These are phyloP conservation scores for Trichoderma semiorbis DNA, from an alignment of 2,329 filamentous ascomycete species.

Conservation along the genomic window DNA sequence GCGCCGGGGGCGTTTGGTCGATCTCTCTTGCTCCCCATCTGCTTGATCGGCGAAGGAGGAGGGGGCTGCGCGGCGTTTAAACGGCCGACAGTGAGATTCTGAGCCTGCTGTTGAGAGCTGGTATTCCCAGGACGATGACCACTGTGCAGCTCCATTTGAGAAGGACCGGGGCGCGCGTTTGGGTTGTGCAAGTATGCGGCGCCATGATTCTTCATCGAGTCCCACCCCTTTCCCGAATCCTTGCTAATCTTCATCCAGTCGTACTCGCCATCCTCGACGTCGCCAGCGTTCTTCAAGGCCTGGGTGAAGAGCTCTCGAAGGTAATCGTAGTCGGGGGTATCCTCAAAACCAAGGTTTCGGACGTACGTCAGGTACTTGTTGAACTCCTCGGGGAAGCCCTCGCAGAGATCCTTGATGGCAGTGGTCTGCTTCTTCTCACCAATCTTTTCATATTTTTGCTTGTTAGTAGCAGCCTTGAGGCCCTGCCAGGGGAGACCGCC, in stretches of 20 bases:
- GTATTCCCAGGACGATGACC: conserved; percentile 64
- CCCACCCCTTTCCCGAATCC: conserved; percentile 82
- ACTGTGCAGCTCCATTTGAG: conserved; percentile 79
- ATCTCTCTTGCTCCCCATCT: conserved; percentile 69
- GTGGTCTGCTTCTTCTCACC: conserved; percentile 99
- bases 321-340: conserved; percentile 98
- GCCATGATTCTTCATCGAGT: conserved; percentile 65
- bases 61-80: conserved; percentile 93
- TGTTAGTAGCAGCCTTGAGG: conserved; percentile 69
- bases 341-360: conserved; percentile 95
- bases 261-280: conserved; percentile 96
- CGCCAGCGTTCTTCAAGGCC: conserved; percentile 87
- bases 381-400: conserved; percentile 94
- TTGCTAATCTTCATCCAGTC: conserved; percentile 99
- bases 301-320: conserved; percentile 94
- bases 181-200: conserved; percentile 65
- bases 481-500: conserved; percentile 70
- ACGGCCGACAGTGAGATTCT: conserved; percentile 73
- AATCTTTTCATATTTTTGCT: conserved; percentile 99
- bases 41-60: conserved; percentile 80
- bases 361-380: conserved; percentile 97
- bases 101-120: conserved; percentile 60
- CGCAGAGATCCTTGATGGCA: conserved; percentile 92
- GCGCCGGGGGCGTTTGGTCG: conserved; percentile 76
- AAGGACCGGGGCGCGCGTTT: conserved; percentile 74